Base-by-base conservation (phyloP, 495 filamentous ascomycete species). In the Pseudevernia furfuracea region DNA sequence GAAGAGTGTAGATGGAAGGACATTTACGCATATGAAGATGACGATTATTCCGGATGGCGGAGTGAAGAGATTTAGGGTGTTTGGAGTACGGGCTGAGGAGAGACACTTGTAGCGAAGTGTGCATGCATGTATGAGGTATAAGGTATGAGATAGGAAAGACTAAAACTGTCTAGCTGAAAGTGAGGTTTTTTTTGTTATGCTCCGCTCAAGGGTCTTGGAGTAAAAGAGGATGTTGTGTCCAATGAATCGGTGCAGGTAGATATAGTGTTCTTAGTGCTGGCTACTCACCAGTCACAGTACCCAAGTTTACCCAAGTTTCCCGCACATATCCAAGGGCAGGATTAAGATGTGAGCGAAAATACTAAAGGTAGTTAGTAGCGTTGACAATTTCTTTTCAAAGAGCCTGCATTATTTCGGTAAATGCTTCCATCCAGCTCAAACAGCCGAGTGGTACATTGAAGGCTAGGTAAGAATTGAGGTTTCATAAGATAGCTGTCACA, bases 1-100 rank as follows among this genome's bases (percentile, higher is more conserved):
- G 74, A 74, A 66, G 67, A 75, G 77, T 58, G 73, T 73, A 43
- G 68, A 72, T 64, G 82, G 82, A 43, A 81, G 76, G 73, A 71
- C 78, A 2, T 90, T 90, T 69, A 88, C 87, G 12, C 90, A 93
- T 78, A 84, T 90, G 34, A 96, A 94, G 80, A 77, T 97, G 74
- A 89, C 87, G 30, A 94, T 97, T 61, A 87, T 96, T 66, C 92
- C 92, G 9, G 92, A 97, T 73, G 92, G 92, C 48, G 92, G 92
- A 1, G 89, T 96, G 37, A 96, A 96, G 82, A 78, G 92, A 56
- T 82, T 96, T 64, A 83, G 91, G 59, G 86, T 95, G 17, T 87
- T 90, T 74, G 90, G 89, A 7, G 86, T 84, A 71, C 82, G 88
- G 69, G 77, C 60, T 30, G 61, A 53, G 39, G 43, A n/a, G 52